Conservation (phyloP, 2,329 filamentous ascomycete species). For the Bimuria novae-zelandiae region DNA sequence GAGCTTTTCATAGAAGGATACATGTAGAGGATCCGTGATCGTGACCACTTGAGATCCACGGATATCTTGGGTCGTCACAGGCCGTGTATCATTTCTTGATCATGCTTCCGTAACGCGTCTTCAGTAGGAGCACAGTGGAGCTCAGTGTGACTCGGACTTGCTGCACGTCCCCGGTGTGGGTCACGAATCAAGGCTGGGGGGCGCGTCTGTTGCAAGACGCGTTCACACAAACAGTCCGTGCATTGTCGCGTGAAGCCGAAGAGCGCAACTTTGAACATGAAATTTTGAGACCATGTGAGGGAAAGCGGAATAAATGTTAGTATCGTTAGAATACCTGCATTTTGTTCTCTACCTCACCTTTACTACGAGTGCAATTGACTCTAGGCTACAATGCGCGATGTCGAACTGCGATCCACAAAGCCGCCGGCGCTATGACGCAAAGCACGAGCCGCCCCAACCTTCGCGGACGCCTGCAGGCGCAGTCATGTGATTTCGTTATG, state of each 20-base stretch:
- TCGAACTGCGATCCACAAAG: conserved; percentile 10
- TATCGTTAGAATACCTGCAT: conserved; percentile 17
- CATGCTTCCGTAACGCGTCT: background rate
- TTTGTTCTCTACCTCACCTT: background rate
- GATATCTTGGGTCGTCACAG: too few species aligned
- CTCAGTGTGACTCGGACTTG: conserved; percentile 22
- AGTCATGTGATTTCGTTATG: conserved; percentile 29
- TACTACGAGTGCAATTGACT: background rate
- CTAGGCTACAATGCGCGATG: conserved; percentile 3
- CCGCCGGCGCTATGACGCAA: conserved; percentile 18
- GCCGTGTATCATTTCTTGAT: too few species aligned
- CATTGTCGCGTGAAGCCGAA: conserved; percentile 21
- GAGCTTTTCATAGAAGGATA: too few species aligned
- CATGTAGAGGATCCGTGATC: too few species aligned
- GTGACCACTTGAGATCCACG: too few species aligned
- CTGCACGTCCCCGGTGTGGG: conserved; percentile 28
- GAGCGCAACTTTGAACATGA: conserved; percentile 13
- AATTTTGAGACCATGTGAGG: conserved; percentile 1
- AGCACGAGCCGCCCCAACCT: conserved; percentile 19
- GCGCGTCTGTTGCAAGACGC: conserved; percentile 36
- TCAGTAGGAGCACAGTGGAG: too few species aligned
- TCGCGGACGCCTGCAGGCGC: too few species aligned
- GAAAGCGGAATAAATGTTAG: conserved; percentile 17
- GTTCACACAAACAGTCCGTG: conserved; percentile 35
- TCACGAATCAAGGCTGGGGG: conserved; percentile 28